phyloP scores from a whole-genome alignment of 805 yeast genomes.

The Lipomyces sp. region DNA sequence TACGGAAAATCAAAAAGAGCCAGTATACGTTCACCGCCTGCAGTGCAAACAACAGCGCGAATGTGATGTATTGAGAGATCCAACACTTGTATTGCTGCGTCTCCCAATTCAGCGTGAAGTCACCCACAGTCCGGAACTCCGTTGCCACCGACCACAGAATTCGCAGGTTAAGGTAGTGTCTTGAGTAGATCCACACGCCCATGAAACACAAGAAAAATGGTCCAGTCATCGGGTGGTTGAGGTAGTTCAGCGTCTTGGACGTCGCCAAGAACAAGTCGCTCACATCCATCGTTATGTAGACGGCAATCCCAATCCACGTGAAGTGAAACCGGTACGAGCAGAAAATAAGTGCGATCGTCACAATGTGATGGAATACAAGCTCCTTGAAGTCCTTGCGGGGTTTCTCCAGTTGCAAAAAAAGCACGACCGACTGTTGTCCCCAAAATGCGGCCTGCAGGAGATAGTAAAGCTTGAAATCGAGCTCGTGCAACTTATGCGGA shows the following conservation, averaged over 20 bases:
- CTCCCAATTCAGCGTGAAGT: conserved; percentile 76
- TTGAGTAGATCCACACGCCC: conserved; percentile 78
- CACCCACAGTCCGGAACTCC: conserved; percentile 85
- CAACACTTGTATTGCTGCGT: conserved; percentile 96
- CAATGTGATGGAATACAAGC: conserved; percentile 88
- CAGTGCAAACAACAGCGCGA: conserved; percentile 72
- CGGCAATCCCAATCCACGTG: conserved; percentile 91
- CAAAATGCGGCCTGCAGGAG: conserved; percentile 94
- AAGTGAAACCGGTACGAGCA: conserved; percentile 91
- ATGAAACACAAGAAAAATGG: conserved; percentile 74
- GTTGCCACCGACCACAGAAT: conserved; percentile 82
- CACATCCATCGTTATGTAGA: conserved; percentile 94
- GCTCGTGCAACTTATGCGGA: conserved; percentile 80
- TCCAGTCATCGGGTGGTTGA: conserved; percentile 66
- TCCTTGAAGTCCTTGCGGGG: conserved; percentile 95
- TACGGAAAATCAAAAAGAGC: conserved; percentile 80
- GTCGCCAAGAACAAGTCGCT: conserved; percentile 85
- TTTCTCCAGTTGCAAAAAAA: conserved; percentile 83
- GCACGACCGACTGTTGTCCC: conserved; percentile 91
- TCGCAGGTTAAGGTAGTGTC: conserved; percentile 82
- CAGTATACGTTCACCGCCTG: conserved; percentile 88
- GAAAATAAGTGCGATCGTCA: conserved; percentile 86
- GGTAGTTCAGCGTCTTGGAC: conserved; percentile 85
- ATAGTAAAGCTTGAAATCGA: conserved; percentile 77
- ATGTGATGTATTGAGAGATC: conserved; percentile 91